Conservation (phyloP, 805 yeast genomes). For the Pichia ethanolica region DNA sequence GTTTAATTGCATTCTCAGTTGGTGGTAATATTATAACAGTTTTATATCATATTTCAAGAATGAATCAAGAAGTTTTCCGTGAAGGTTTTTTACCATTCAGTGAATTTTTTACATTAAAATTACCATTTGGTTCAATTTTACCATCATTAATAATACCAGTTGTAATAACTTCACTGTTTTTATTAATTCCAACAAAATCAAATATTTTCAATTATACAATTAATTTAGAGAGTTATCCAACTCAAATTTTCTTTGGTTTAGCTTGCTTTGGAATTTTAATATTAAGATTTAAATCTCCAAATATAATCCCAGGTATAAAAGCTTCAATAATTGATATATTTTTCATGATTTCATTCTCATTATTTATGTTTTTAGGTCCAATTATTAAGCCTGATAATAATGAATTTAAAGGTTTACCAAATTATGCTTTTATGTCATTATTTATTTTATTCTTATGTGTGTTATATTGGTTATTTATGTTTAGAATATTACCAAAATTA, state of each 20-base stretch:
- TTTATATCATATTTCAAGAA: slow-evolving; percentile 43
- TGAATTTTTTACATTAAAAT: slow-evolving; percentile 43
- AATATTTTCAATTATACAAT: slow-evolving; percentile 46
- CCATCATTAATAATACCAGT: slow-evolving; percentile 39
- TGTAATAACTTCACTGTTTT: slow-evolving; percentile 32
- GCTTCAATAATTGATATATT: slow-evolving; percentile 43
- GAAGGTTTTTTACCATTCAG: slow-evolving; percentile 50
- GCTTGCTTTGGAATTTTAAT: slow-evolving; percentile 53
- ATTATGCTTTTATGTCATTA: slow-evolving; percentile 42
- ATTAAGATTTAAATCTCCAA: slow-evolving; percentile 44
- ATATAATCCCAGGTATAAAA: slow-evolving; percentile 41
- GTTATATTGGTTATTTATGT: slow-evolving; percentile 50
- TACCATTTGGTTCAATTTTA: slow-evolving; percentile 48
- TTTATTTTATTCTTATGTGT: slow-evolving; percentile 36
- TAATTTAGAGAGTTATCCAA: slow-evolving; percentile 45
- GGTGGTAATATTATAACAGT: slow-evolving; percentile 53
- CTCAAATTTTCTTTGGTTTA: slow-evolving; percentile 41
- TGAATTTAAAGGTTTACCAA: slow-evolving; percentile 36
- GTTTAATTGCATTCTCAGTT: slow-evolving; percentile 45
- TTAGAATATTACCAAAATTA: slow-evolving; percentile 39
- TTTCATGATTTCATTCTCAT: slow-evolving; percentile 38
- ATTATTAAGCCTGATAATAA: slow-evolving; percentile 22
- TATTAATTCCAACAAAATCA: slow-evolving; percentile 38
- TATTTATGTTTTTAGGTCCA: slow-evolving; percentile 46
- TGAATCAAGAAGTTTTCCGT: slow-evolving; percentile 49